Evolutionary conservation across 176 grass and related monocot genomes (phyloP), one percentile per base, ranked within the genome.

Genomic region (Microstegium vimineum): DNA sequence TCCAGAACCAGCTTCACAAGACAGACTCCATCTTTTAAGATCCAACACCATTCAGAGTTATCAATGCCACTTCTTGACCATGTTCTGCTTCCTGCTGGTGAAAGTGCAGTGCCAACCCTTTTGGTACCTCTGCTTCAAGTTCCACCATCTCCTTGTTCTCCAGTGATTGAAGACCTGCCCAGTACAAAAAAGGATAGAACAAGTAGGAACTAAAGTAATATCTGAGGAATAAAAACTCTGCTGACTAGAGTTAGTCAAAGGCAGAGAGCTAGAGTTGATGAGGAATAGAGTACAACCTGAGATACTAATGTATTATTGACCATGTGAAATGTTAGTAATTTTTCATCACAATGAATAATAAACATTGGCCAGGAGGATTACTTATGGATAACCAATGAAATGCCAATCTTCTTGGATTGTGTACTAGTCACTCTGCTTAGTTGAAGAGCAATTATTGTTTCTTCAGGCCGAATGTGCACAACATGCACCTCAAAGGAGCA

Each of bases 401-500:
- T 57, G 54, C 6, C 8, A 10, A 15, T 54, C 38, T 71, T 73
- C 52, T 52, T 84, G 10, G 4, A 62, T 30, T 9, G 5, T 11
- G 22, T 60, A 84, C 22, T 68, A 66, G 35, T 34, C 0, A 5
- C 63, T 82, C 43, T 87, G 18, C 42, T 62, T 62, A 42, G 13
- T 78, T 81, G 49, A 52, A 74, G 56, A 86, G 36, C n/a, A 30
- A 6, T 27, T 65, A 45, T 34, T 27, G 56, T 81, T 86, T 85
- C 32, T 73, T 27, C 79, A 74, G 18, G 72, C 68, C 26, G 26
- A 31, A 10, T 31, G 4, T 33, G 43, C 31, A 86, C 23, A 78
- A 27, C 75, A 74, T 74, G 27, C 68, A 82, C 70, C 36, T 59
- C 73, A 74, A 74, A 67, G 37, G 45, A 72, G 33, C 35, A 68